Conservation (phyloP, 345 rosid genomes). For the Anacardium occidentale region DNA sequence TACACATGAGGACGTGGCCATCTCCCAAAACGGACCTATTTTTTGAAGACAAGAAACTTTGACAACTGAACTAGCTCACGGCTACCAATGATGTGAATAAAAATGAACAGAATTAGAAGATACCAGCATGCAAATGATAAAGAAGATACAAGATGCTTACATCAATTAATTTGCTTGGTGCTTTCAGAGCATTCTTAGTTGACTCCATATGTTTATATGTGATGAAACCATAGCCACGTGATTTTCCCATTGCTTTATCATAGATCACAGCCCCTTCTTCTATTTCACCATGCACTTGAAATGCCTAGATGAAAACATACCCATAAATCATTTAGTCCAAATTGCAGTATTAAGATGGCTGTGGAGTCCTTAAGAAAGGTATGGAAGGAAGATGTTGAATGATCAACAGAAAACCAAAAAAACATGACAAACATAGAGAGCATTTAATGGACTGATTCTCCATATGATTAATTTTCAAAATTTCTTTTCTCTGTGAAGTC, state of each 20-base stretch:
- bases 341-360: neutral
- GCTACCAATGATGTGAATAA: neutral
- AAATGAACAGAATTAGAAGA: neutral
- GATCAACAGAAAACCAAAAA: neutral
- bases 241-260: constrained; percentile 67
- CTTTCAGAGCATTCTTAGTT: constrained; percentile 51
- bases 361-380: neutral
- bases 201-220: constrained; percentile 70
- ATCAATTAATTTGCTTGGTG: constrained; percentile 66
- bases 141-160: constrained; percentile 31
- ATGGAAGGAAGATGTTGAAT: neutral
- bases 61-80: neutral
- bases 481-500: neutral
- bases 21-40: neutral
- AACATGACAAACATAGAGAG: neutral
- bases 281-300: constrained; percentile 60
- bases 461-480: neutral
- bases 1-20: neutral
- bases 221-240: constrained; percentile 77
- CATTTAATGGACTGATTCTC: neutral
- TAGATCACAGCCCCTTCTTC: constrained; percentile 75
- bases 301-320: constrained; percentile 45
- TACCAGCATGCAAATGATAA: constrained; percentile 13
- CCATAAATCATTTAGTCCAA: constrained; percentile 13
- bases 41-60: neutral